Evolutionary conservation across 306 rosid genomes (phyloP).

Genomic region (Oxytropis ochrocephala): DNA sequence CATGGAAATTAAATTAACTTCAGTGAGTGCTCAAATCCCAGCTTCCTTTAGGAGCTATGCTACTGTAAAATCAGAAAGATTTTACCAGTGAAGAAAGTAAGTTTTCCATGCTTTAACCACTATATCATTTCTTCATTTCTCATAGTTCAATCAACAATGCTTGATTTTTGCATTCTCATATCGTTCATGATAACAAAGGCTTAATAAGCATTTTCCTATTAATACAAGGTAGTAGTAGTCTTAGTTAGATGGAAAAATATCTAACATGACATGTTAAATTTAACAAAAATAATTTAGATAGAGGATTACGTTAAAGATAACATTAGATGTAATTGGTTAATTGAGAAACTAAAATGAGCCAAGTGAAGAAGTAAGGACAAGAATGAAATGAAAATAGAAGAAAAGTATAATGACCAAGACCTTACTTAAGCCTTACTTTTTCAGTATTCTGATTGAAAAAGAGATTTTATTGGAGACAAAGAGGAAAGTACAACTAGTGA

Average conservation of each 20-base stretch:
- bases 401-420: not conserved
- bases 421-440: not conserved
- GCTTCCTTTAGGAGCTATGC: constrained; percentile 41
- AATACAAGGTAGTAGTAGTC: not conserved
- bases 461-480: not conserved
- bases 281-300: not conserved
- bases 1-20: not conserved
- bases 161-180: not conserved
- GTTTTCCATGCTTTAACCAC: constrained; percentile 18
- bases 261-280: not conserved
- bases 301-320: not conserved
- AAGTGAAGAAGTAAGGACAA: not conserved
- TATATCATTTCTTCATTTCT: not conserved
- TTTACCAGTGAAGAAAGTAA: constrained; percentile 52
- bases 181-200: not conserved
- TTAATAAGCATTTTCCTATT: not conserved
- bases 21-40: constrained; percentile 38
- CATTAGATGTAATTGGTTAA: not conserved
- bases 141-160: not conserved
- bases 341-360: not conserved
- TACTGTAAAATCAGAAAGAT: constrained; percentile 40
- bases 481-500: not conserved
- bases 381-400: not conserved
- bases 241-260: not conserved
- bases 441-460: not conserved